Base-by-base conservation (phyloP, 2,329 filamentous ascomycete genomes). In the Bimuria novae-zelandiae region DNA sequence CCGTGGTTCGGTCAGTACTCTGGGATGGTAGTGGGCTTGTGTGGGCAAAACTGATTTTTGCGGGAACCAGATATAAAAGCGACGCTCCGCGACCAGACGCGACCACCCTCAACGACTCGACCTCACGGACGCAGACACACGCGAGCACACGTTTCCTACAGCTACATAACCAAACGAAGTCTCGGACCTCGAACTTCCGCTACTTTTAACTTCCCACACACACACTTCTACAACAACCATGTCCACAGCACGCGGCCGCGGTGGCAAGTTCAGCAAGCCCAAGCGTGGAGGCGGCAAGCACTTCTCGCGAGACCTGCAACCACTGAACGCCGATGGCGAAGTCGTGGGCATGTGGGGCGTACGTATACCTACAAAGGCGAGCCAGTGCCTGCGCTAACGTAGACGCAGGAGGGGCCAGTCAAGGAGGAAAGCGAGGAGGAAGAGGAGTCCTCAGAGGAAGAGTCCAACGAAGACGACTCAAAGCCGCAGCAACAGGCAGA, bases 221-320 rank as follows among this genome's bases (percentile, higher is more conserved):
- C 47, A 54, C 60, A 46, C 36, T 43, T 52, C 52, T 49, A 61
- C 52, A 56, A 49, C 59, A 62, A 67, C 57, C 58, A 82, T 80
- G 76, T 82, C 82, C 74, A 79, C 73, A 55, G 74, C 75, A 63
- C 74, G 91, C 72, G 92, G 90, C 65, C 89, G 92, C 72, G 92
- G 89, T 68, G 91, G 92, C 77, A 97, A 97, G 79, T 96, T 93
- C 76, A 89, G 86, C 80, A 97, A 97, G 81, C 91, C 89, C 63
- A 92, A 90, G 65, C 84, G 93, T 77, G 93, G 93, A 82, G 92
- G 93, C 58, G 94, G 94, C 70, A 96, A 97, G 78, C 88, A 96
- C 71, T 99, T 95, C 79, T 97, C 92, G 62, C 89, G 91, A 62
- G 88, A 97, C 74, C 86, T 97, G 41, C 87, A 90, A 74, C 92